phyloP scores from a whole-genome alignment of 345 rosid genomes.

The Jatropha curcas region DNA sequence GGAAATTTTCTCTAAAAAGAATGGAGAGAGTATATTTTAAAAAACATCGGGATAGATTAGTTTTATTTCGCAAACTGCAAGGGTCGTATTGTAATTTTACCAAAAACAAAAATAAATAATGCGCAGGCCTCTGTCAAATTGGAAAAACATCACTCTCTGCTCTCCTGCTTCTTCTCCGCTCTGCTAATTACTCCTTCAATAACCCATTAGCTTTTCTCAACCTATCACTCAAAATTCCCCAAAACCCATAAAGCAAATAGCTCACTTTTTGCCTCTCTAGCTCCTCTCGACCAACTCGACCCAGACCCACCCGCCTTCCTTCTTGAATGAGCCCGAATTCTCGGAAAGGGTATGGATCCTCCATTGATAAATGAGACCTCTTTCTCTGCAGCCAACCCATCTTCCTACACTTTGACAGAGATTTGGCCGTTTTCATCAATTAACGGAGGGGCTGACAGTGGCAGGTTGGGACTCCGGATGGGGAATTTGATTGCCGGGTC shows the following conservation, averaged over 20 bases:
- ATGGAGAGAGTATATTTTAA: no score
- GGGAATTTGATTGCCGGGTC: constrained; percentile 33
- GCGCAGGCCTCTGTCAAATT: constrained; percentile 10
- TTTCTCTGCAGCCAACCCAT: constrained; percentile 78
- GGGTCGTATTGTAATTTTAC: no score
- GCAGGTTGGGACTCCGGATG: constrained; percentile 57
- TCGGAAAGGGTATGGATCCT: constrained; percentile 60
- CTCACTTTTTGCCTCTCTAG: background rate
- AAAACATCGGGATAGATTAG: no score
- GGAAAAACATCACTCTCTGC: background rate
- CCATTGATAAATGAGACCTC: constrained; percentile 71
- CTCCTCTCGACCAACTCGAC: constrained; percentile 32
- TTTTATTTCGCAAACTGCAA: no score
- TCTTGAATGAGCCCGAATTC: constrained; percentile 14
- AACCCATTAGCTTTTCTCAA: background rate
- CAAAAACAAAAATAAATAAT: no score
- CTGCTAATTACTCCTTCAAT: background rate
- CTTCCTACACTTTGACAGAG: constrained; percentile 43
- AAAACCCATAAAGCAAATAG: background rate
- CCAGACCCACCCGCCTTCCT: constrained; percentile 22
- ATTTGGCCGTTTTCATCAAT: constrained; percentile 26
- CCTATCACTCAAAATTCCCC: background rate
- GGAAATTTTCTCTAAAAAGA: no score
- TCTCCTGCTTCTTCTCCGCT: background rate
- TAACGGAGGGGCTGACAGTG: constrained; percentile 13